Percentiles rank a stretch among this genome's conserved stretches.
Evolutionary conservation across 116 monocot genomes (phyloP).

Genomic region (Iris pallida): DNA sequence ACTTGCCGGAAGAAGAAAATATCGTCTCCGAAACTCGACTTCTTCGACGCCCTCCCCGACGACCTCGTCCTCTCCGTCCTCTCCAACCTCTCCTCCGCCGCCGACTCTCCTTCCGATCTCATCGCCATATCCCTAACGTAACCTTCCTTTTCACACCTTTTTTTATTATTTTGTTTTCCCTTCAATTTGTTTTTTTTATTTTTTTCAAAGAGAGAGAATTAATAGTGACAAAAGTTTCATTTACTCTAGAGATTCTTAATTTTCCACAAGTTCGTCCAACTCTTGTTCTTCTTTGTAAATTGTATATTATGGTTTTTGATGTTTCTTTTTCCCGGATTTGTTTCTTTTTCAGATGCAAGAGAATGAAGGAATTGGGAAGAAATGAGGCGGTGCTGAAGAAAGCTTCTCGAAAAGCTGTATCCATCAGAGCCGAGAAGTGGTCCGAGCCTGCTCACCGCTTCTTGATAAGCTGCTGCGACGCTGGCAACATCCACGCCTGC

Average conservation of each 20-base stretch:
- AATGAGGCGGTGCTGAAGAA: conserved; percentile 25
- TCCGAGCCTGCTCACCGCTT: conserved; percentile 40
- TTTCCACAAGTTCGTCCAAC: no score
- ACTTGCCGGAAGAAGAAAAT: no score
- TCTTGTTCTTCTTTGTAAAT: no score
- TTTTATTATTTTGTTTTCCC: neutral
- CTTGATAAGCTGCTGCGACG: conserved; percentile 28
- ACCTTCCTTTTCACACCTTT: neutral
- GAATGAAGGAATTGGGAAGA: conserved; percentile 18
- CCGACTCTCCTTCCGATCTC: conserved; percentile 43
- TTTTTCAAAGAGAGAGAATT: neutral
- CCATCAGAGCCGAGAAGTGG: conserved; percentile 36
- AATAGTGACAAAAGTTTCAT: no score
- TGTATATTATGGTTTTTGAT: no score
- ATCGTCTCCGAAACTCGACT: no score
- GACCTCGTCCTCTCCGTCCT: conserved; percentile 51
- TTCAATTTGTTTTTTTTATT: conserved; percentile 6
- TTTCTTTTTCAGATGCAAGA: no score
- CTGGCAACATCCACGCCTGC: conserved; percentile 44
- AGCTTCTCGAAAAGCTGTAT: conserved; percentile 20
- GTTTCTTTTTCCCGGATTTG: no score
- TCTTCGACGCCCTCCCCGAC: conserved; percentile 54
- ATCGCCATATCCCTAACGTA: conserved; percentile 34
- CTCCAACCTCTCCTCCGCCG: conserved; percentile 33
- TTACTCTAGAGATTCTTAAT: no score